phyloP scores from a whole-genome alignment of 176 grass and related monocot species.

The Eleusine coracana region DNA sequence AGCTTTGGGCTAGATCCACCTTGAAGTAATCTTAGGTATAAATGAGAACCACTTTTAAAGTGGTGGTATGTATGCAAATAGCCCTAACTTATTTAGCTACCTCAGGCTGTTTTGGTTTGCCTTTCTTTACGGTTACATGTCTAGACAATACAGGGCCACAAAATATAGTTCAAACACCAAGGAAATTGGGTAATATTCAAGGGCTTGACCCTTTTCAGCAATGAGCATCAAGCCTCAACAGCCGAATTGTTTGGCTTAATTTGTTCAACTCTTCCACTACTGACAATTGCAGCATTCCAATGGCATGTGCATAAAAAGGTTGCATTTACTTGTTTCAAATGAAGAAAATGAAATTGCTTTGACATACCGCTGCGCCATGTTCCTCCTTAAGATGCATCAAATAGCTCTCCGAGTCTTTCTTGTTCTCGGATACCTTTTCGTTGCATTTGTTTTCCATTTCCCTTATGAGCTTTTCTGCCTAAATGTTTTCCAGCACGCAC shows the following conservation, averaged over 20 bases:
- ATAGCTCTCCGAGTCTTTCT: conserved; percentile 62
- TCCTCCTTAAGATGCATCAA: conserved; percentile 71
- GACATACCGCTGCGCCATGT: conserved; percentile 65
- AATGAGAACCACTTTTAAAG: not conserved
- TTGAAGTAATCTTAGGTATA: not conserved
- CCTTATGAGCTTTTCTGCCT: conserved; percentile 77
- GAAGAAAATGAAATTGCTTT: conserved; percentile 35
- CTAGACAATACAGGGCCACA: conserved; percentile 15
- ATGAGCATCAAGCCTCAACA: not conserved
- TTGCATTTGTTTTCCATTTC: conserved; percentile 83
- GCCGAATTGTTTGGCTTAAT: conserved; percentile 19
- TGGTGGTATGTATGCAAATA: not conserved
- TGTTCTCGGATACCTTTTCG: conserved; percentile 72
- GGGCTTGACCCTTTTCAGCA: conserved; percentile 21
- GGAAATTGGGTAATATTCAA: not conserved
- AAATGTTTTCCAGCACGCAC: conserved; percentile 41
- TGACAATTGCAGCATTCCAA: conserved; percentile 22
- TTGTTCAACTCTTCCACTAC: conserved; percentile 32
- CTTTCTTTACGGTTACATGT: conserved; percentile 22
- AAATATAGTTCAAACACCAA: conserved; percentile 8
- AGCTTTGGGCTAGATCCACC: conserved; percentile 2
- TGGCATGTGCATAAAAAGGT: not conserved
- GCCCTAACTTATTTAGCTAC: conserved; percentile 23
- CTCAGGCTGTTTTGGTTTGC: not conserved
- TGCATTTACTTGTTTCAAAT: conserved; percentile 32